Conservation (phyloP, 192 early-diverging fungal species). For the Linnemannia exigua region DNA sequence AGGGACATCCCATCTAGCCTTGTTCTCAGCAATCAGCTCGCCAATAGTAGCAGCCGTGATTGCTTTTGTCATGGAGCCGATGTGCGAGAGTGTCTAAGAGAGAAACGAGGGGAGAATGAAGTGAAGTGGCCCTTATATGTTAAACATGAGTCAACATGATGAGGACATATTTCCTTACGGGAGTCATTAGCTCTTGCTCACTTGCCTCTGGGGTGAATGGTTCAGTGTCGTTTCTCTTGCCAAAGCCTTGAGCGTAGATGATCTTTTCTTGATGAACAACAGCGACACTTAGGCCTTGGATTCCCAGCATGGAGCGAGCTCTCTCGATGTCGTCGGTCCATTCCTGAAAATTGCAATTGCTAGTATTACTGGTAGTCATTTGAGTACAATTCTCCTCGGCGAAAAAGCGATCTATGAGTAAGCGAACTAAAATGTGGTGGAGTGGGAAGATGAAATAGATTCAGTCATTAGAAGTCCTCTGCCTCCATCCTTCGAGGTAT, state of each 20-base stretch:
- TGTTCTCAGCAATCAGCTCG: conserved; percentile 31
- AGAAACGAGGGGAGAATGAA: conserved; percentile 14
- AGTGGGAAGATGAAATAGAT: no score
- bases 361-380: no score
- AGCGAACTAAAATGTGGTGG: no score
- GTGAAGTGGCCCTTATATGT: no score
- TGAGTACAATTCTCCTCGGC: no score
- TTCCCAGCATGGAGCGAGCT: conserved; percentile 25
- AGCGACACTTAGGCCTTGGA: conserved; percentile 26
- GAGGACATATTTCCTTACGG: no score
- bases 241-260: conserved; percentile 24
- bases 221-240: conserved; percentile 29
- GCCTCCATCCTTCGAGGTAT: no score
- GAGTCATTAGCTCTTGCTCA: no score
- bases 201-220: conserved; percentile 32
- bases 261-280: conserved; percentile 21
- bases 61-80: conserved; percentile 31
- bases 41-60: conserved; percentile 24
- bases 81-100: conserved; percentile 26
- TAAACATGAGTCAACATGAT: no score
- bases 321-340: conserved; percentile 29
- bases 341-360: conserved; percentile 11
- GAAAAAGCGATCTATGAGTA: no score
- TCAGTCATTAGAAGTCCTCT: no score
- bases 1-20: conserved; percentile 24